phyloP scores from a whole-genome alignment of 768 basidiomycete species.

The Terana coerulea region DNA sequence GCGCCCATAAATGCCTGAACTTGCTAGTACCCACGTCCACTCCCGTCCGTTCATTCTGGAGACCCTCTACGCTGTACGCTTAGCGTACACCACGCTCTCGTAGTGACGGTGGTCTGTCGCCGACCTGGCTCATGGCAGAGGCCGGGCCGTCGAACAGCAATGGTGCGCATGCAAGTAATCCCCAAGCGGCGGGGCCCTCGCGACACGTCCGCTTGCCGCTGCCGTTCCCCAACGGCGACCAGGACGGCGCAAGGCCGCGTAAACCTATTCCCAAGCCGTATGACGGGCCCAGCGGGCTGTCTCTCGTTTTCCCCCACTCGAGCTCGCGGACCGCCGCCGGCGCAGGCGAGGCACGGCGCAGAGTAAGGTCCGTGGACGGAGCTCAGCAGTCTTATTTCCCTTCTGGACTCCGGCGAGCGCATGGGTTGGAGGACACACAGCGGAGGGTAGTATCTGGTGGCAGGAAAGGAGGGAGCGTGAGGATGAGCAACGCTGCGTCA shows the following conservation, averaged over 20 bases:
- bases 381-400: neutral
- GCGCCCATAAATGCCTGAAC: too few species aligned
- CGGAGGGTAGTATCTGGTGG: conserved; percentile 15
- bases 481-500: conserved; percentile 8
- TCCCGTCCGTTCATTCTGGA: too few species aligned
- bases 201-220: neutral
- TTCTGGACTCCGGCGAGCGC: neutral
- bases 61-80: too few species aligned
- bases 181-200: neutral
- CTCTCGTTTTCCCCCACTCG: neutral
- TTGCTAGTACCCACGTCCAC: too few species aligned
- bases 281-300: neutral
- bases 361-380: conserved; percentile 28
- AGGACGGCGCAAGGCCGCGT: neutral
- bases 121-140: conserved; percentile 29
- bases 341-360: conserved; percentile 23
- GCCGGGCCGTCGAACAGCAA: conserved; percentile 20
- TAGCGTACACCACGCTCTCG: neutral
- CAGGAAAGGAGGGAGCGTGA: conserved; percentile 5
- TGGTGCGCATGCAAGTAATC: conserved; percentile 17
- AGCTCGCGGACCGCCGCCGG: neutral
- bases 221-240: neutral
- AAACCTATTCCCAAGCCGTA: neutral
- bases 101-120: neutral
- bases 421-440: conserved; percentile 3